These are phyloP conservation scores for Saturnispora quitensis DNA, from an alignment of 805 yeast genomes.

Conservation along the genomic window DNA sequence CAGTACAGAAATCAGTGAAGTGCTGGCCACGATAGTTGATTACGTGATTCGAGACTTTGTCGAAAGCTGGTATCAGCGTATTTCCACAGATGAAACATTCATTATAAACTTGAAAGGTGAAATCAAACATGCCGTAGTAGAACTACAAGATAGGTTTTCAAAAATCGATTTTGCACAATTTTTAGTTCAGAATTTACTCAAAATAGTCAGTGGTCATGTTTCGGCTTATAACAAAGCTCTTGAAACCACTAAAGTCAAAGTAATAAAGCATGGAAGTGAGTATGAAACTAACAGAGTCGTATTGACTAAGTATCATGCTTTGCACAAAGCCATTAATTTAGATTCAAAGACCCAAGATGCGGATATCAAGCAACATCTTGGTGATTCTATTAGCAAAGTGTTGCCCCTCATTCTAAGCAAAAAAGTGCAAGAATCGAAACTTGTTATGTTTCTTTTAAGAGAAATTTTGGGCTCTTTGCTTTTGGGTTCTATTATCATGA, in stretches of 20 bases:
- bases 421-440: conserved; percentile 37
- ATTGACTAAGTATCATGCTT: conserved; percentile 36
- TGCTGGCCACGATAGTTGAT: conserved; percentile 41
- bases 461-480: conserved; percentile 59
- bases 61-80: conserved; percentile 43
- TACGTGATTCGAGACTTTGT: conserved; percentile 46
- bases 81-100: conserved; percentile 33
- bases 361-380: conserved; percentile 43
- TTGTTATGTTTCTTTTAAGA: conserved; percentile 41
- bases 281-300: conserved; percentile 33
- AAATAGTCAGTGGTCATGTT: conserved; percentile 59
- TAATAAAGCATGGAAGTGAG: conserved; percentile 11
- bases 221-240: conserved; percentile 38
- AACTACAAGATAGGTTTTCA: conserved; percentile 34
- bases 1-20: conserved; percentile 43
- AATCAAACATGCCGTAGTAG: conserved; percentile 32
- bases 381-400: conserved; percentile 32
- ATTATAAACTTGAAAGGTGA: conserved; percentile 36
- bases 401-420: conserved; percentile 43
- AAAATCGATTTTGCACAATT: conserved; percentile 46
- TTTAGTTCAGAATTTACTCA: conserved; percentile 49
- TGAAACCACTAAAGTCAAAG: conserved; percentile 26
- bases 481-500: conserved; percentile 38
- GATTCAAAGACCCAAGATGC: conserved; percentile 28
- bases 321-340: conserved; percentile 49